These are phyloP conservation scores for Leucocoprinus leucothites DNA, from an alignment of 768 basidiomycete genomes.

Conservation along the genomic window DNA sequence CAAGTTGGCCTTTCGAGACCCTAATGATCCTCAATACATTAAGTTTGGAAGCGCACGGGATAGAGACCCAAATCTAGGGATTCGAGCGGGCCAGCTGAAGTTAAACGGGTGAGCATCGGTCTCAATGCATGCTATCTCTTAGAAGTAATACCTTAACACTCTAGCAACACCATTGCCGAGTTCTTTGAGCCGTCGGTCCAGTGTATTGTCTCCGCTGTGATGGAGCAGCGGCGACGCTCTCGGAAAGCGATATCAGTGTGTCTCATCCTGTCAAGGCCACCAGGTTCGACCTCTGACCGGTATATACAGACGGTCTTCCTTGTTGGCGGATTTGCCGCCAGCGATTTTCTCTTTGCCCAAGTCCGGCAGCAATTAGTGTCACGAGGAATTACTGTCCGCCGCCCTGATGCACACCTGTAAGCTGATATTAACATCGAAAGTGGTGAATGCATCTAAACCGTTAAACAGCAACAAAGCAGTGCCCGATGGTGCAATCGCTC, in stretches of 20 bases:
- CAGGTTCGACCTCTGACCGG: not conserved
- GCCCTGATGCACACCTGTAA: constrained; percentile 49
- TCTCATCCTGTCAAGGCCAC: not conserved
- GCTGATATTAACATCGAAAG: not conserved
- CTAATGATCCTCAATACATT: constrained; percentile 40
- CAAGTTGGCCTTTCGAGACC: constrained; percentile 40
- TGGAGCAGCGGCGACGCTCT: constrained; percentile 15
- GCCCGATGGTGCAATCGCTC: constrained; percentile 21
- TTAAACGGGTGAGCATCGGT: constrained; percentile 29
- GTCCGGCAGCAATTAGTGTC: constrained; percentile 32
- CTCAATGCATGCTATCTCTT: too few relatives aligned
- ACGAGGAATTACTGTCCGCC: constrained; percentile 32
- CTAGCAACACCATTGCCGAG: constrained; percentile 16
- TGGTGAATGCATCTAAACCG: not conserved
- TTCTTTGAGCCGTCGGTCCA: constrained; percentile 29
- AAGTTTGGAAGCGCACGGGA: constrained; percentile 43
- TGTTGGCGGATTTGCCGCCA: constrained; percentile 53
- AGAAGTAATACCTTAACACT: not conserved
- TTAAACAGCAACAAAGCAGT: constrained; percentile 22
- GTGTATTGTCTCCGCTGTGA: constrained; percentile 25
- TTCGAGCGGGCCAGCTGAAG: constrained; percentile 44
- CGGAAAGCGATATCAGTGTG: constrained; percentile 23
- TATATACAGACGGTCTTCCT: constrained; percentile 32
- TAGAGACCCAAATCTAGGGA: constrained; percentile 34
- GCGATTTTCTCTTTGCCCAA: constrained; percentile 41